Evolutionary conservation across 805 yeast species (phyloP), one percentile per base, ranked within the genome.

Genomic region (Ogataea methanolica): DNA sequence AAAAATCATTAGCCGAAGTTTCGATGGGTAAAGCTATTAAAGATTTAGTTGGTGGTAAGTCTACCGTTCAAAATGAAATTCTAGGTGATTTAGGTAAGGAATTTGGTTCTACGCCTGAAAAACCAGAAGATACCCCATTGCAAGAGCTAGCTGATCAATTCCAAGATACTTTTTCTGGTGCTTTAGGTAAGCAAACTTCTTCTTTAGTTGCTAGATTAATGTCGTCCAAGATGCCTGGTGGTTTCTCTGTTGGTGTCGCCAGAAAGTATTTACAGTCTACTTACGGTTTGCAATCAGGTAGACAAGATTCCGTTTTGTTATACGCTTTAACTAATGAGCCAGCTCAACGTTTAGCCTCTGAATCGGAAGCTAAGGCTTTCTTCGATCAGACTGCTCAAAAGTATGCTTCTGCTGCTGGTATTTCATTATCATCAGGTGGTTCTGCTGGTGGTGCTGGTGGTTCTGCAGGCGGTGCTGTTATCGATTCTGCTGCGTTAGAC

Each of bases 191-290:
- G 70, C 96, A 91, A 63, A 85, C 98, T 2, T 72, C 90, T 36
- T 85, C 97, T 29, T 78, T 94, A 61, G 76, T 92, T 54, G 88
- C 96, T 53, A 85, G 97, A 72, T 78, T 94, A 63, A 86, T 91
- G 75, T 83, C 98, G 11, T 85, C 97, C 29, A 94, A 94, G 75
- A 94, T 94, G 98, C 98, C 99, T 46, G 99, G 99, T 79, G 99
- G 99, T 19, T 94, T 92, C 72, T 86, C 96, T 42, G 84, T 92
- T 59, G 85, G 97, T 52, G 75, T 79, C 55, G 96, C 96, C 44
- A 85, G 97, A 76, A 89, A 91, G 69, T 88, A 94, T 72, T 80
- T 94, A 67, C 91, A 87, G 73, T 66, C 91, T 40, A 82, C 92
- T 69, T 94, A 88, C 88, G 99, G 99, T 58, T 79, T 94, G 60